These are phyloP conservation scores for Ophiostoma angusticollis DNA, from an alignment of 2,329 filamentous ascomycete genomes.

Conservation along the genomic window DNA sequence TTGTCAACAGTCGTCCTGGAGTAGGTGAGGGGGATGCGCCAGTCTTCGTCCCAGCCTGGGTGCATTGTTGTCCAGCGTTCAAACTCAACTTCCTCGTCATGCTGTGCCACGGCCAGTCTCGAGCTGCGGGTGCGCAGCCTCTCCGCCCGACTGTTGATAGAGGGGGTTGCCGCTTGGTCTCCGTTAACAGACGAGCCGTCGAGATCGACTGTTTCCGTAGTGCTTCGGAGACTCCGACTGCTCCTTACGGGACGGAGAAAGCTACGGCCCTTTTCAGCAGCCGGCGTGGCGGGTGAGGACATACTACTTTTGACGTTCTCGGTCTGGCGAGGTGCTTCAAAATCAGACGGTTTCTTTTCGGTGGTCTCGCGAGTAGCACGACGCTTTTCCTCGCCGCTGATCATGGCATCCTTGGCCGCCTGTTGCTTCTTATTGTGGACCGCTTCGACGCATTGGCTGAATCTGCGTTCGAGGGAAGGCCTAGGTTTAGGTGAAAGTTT, in stretches of 20 bases:
- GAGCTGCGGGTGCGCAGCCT: slow-evolving; percentile 4
- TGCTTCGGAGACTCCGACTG: neutral
- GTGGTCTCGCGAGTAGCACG: too few species aligned
- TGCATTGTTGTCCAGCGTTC: slow-evolving; percentile 38
- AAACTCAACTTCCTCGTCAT: slow-evolving; percentile 6
- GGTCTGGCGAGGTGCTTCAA: too few species aligned
- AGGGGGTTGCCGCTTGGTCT: neutral
- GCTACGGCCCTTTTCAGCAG: neutral
- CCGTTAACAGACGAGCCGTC: neutral
- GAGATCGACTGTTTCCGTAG: slow-evolving; percentile 2
- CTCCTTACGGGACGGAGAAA: neutral
- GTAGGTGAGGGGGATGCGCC: slow-evolving; percentile 49
- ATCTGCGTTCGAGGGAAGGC: neutral
- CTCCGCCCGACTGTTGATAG: neutral
- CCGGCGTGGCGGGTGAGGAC: neutral
- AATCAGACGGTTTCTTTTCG: too few species aligned
- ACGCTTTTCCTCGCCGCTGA: too few species aligned
- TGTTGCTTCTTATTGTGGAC: too few species aligned
- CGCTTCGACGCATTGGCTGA: neutral
- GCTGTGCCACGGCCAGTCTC: neutral
- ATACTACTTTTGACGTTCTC: neutral
- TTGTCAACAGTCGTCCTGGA: slow-evolving; percentile 55
- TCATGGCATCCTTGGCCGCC: too few species aligned
- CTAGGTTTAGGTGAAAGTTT: neutral
- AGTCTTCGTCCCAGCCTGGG: slow-evolving; percentile 36